Percentiles rank a stretch among this genome's conserved stretches.
Evolutionary conservation across 1,284 basidiomycete species (phyloP).

Genomic region (Cutaneotrichosporon sp.): DNA sequence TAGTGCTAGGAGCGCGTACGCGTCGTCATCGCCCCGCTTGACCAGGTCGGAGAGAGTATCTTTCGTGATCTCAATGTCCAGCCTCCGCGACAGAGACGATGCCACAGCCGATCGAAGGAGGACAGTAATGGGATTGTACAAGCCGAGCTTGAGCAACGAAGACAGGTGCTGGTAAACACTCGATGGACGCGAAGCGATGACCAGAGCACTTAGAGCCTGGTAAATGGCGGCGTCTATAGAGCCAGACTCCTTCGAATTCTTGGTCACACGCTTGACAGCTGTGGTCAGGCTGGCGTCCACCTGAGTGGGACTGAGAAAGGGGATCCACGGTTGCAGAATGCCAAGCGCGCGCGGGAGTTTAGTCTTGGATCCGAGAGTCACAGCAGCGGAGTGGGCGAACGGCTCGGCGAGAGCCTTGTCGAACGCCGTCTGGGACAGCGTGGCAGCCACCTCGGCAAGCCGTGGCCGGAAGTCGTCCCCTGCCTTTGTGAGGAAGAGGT

Average conservation of each 20-base stretch:
- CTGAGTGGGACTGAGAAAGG: constrained; percentile 24
- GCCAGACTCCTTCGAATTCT: constrained; percentile 7
- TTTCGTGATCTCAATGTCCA: constrained; percentile 14
- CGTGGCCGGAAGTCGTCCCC: constrained; percentile 8
- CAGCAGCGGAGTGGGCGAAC: constrained; percentile 22
- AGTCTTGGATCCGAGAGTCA: constrained; percentile 14
- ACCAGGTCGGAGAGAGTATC: constrained; percentile 18
- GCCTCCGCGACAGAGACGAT: constrained; percentile 7
- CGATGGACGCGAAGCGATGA: not conserved
- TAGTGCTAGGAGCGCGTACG: constrained; percentile 16
- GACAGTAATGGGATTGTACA: constrained; percentile 6
- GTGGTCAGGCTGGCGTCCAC: constrained; percentile 12
- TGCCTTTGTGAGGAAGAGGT: constrained; percentile 12
- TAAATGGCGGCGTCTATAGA: not conserved
- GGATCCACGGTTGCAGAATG: constrained; percentile 28
- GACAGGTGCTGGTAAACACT: constrained; percentile 8
- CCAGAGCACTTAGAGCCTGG: constrained; percentile 8
- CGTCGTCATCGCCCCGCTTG: constrained; percentile 7
- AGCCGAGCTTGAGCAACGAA: constrained; percentile 7
- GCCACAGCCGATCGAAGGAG: constrained; percentile 4
- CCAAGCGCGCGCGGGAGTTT: constrained; percentile 7
- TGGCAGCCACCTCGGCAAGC: not conserved
- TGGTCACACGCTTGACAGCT: constrained; percentile 4
- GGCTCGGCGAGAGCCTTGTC: constrained; percentile 26
- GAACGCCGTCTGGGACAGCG: not conserved